These are phyloP conservation scores for Monocercomonoides exilis DNA, from an alignment of 78 protist species.

Conservation along the genomic window DNA sequence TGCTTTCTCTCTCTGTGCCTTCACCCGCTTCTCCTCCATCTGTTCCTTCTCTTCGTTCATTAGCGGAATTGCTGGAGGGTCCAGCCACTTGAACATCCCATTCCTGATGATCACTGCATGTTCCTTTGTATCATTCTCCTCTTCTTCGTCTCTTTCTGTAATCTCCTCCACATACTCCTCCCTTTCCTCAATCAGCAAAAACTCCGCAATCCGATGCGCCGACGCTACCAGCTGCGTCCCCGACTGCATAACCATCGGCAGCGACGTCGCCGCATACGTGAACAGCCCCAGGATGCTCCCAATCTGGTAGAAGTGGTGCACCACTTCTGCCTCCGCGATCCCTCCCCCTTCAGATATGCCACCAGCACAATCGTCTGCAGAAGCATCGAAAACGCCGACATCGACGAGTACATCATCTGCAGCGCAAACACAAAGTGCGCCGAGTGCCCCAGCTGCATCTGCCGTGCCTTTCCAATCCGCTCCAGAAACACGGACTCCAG, in stretches of 20 bases:
- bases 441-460: not conserved
- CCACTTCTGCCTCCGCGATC: not conserved
- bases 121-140: too few relatives aligned
- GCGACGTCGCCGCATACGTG: too few relatives aligned
- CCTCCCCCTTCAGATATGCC: not conserved
- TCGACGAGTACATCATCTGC: not conserved
- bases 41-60: too few relatives aligned
- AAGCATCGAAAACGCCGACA: not conserved
- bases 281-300: too few relatives aligned
- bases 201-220: not conserved
- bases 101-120: too few relatives aligned
- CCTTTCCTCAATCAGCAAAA: not conserved
- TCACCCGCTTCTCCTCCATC: too few relatives aligned
- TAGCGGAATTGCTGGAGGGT: too few relatives aligned
- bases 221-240: not conserved
- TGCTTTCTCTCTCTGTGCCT: too few relatives aligned
- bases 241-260: not conserved
- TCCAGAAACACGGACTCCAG: not conserved
- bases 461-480: not conserved
- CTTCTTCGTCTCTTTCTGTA: too few relatives aligned
- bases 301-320: too few relatives aligned
- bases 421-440: not conserved
- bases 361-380: not conserved
- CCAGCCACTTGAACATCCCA: too few relatives aligned
- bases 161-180: not conserved